These are phyloP conservation scores for Dioscorea cayenensis DNA, from an alignment of 116 monocot genomes.

Conservation along the genomic window DNA sequence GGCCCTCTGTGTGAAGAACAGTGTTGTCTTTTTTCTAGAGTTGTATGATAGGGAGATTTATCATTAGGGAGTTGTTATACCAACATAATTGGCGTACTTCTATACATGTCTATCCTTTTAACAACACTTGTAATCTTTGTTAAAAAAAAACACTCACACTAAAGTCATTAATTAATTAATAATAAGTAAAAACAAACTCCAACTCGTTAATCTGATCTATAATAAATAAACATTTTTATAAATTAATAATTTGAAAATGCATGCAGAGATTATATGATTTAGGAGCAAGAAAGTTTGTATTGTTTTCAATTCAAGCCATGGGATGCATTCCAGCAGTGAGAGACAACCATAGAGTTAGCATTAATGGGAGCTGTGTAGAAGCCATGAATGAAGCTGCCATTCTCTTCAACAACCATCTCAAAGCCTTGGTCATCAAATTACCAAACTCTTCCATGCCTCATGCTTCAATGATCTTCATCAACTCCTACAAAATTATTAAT, in stretches of 20 bases:
- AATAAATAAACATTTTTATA: no score
- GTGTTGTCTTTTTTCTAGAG: no score
- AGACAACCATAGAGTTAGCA: background rate
- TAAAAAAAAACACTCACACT: no score
- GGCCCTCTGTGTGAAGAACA: no score
- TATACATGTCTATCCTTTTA: no score
- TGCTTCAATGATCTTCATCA: constrained; percentile 32
- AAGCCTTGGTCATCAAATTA: constrained; percentile 10
- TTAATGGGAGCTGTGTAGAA: constrained; percentile 43
- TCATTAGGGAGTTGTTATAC: no score
- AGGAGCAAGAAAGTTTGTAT: constrained; percentile 60
- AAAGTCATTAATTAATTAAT: no score
- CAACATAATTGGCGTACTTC: no score
- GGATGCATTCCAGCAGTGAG: constrained; percentile 54
- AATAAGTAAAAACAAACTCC: no score
- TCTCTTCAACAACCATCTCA: constrained; percentile 45
- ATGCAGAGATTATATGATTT: constrained; percentile 44
- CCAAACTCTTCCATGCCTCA: constrained; percentile 22
- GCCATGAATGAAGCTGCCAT: constrained; percentile 35
- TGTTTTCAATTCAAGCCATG: constrained; percentile 46
- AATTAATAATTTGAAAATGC: background rate
- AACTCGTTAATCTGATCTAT: no score
- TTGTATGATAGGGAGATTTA: no score
- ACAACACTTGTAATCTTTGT: no score
- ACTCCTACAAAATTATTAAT: constrained; percentile 52